Conservation (phyloP, 1,139 yeast species). For the Scheffersomyces illinoinensis region DNA sequence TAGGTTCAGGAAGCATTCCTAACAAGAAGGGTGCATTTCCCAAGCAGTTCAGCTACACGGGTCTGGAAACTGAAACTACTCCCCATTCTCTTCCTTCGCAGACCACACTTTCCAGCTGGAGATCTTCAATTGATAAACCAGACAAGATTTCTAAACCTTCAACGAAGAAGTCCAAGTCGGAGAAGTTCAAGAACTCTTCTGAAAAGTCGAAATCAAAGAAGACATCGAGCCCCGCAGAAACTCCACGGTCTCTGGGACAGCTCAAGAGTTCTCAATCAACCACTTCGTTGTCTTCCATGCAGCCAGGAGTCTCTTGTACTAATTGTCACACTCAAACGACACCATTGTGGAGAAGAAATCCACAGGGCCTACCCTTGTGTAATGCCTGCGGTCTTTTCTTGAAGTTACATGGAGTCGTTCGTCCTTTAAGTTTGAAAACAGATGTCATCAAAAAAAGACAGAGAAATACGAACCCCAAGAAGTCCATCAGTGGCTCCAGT, state of each 20-base stretch:
- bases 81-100: slow-evolving; percentile 2
- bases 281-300: background rate
- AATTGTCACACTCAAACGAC: slow-evolving; percentile 29
- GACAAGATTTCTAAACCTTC: slow-evolving; percentile 1
- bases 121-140: background rate
- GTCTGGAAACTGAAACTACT: background rate
- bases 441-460: slow-evolving; percentile 30
- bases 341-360: slow-evolving; percentile 29
- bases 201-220: slow-evolving; percentile 1
- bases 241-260: background rate
- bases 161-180: slow-evolving; percentile 1
- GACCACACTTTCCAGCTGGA: background rate
- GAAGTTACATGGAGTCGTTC: slow-evolving; percentile 27
- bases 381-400: slow-evolving; percentile 30
- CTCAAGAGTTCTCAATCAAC: background rate
- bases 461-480: slow-evolving; percentile 14
- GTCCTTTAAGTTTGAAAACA: slow-evolving; percentile 29
- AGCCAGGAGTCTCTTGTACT: slow-evolving; percentile 17
- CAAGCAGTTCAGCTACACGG: background rate
- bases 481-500: slow-evolving; percentile 1
- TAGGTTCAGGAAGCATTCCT: background rate
- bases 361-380: slow-evolving; percentile 29
- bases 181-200: background rate
- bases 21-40: background rate
- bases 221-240: background rate